Evolutionary conservation across 2,329 filamentous ascomycete species (phyloP).

Genomic region (Arthrobotrys conoides): DNA sequence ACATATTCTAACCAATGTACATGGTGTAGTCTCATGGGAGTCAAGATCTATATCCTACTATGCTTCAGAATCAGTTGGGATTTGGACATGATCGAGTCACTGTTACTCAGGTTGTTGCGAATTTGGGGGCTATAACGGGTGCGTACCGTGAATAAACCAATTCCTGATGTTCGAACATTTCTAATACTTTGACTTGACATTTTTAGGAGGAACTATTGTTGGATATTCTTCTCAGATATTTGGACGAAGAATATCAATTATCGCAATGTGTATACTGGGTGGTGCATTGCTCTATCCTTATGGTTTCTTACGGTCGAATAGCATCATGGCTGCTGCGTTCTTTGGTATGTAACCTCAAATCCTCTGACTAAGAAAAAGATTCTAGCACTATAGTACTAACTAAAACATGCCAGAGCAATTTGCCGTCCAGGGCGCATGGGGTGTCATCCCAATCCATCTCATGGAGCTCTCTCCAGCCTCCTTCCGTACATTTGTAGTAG

Average conservation of each 20-base stretch:
- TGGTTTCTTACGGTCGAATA: conserved; percentile 80
- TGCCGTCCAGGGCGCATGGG: conserved; percentile 77
- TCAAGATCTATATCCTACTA: conserved; percentile 76
- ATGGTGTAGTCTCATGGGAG: conserved; percentile 75
- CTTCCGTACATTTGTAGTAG: conserved; percentile 79
- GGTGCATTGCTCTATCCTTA: conserved; percentile 88
- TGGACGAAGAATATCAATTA: conserved; percentile 77
- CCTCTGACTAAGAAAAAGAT: background rate
- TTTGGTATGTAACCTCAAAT: conserved; percentile 73
- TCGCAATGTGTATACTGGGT: conserved; percentile 76
- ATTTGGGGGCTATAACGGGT: conserved; percentile 76
- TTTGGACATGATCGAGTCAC: conserved; percentile 74
- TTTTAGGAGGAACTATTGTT: conserved; percentile 76
- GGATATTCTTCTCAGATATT: conserved; percentile 83
- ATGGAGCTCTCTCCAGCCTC: conserved; percentile 80
- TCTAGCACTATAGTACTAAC: background rate
- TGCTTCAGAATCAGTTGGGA: conserved; percentile 73
- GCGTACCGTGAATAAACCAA: background rate
- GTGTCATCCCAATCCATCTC: conserved; percentile 79
- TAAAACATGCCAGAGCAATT: conserved; percentile 69
- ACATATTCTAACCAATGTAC: background rate
- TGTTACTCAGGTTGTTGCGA: conserved; percentile 79
- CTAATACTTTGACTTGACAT: background rate
- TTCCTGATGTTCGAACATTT: background rate
- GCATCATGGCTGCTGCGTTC: conserved; percentile 75